Conservation (phyloP, 768 basidiomycete genomes). For the Exsudoporus frostii region DNA sequence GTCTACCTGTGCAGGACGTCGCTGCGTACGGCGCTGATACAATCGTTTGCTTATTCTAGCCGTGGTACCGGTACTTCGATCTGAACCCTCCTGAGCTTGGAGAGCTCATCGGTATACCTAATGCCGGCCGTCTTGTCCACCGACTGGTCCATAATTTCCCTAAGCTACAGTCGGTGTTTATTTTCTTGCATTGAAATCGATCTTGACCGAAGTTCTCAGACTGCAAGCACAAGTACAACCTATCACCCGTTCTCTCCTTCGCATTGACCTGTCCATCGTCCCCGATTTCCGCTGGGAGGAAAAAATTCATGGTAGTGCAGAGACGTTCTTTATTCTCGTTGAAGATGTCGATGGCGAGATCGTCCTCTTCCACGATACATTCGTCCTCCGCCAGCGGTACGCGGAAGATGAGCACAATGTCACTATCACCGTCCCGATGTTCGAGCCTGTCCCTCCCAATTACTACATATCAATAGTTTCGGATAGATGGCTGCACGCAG, state of each 20-base stretch:
- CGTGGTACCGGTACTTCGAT: constrained; percentile 98
- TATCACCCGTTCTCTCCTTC: constrained; percentile 88
- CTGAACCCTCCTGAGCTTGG: constrained; percentile 89
- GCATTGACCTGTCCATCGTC: constrained; percentile 88
- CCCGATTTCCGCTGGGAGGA: constrained; percentile 99
- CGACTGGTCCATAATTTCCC: constrained; percentile 95
- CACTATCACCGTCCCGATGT: constrained; percentile 93
- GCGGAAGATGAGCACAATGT: constrained; percentile 93
- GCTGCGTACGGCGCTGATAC: background rate
- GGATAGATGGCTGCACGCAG: constrained; percentile 93
- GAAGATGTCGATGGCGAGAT: constrained; percentile 98
- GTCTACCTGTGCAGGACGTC: constrained; percentile 24
- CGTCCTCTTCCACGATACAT: constrained; percentile 92
- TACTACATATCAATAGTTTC: constrained; percentile 96
- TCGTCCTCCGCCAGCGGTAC: constrained; percentile 88
- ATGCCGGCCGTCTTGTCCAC: constrained; percentile 89
- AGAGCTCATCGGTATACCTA: constrained; percentile 90
- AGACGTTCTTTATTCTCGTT: constrained; percentile 90
- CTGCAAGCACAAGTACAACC: constrained; percentile 96
- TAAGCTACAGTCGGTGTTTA: constrained; percentile 69
- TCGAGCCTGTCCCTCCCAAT: constrained; percentile 96
- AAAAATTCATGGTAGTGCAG: constrained; percentile 83
- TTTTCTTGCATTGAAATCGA: background rate
- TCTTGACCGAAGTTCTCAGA: constrained; percentile 33
- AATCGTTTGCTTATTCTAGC: constrained; percentile 39